Evolutionary conservation across 768 basidiomycete species (phyloP).

Genomic region (Boletus vermiculosoides): DNA sequence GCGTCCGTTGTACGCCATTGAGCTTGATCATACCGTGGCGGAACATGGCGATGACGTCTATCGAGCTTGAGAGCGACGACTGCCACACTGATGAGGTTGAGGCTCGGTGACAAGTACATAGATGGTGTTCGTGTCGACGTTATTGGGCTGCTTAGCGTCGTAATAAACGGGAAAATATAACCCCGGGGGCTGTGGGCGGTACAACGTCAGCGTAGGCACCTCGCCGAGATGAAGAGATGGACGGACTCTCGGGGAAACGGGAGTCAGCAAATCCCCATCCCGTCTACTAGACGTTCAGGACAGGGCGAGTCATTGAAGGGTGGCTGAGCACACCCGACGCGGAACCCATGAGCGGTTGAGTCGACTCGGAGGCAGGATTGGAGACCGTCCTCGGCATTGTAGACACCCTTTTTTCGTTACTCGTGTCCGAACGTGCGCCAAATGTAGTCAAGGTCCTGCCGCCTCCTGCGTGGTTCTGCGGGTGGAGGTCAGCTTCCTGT

Average conservation of each 20-base stretch:
- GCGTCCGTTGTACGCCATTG: too few species aligned
- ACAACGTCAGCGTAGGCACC: too few species aligned
- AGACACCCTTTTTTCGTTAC: slow-evolving; percentile 45
- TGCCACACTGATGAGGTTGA: slow-evolving; percentile 47
- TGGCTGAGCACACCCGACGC: slow-evolving; percentile 38
- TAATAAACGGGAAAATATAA: slow-evolving; percentile 50
- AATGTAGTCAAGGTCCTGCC: slow-evolving; percentile 68
- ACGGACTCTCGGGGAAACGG: slow-evolving; percentile 57
- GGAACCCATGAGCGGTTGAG: slow-evolving; percentile 49
- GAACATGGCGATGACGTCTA: too few species aligned
- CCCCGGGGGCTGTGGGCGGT: slow-evolving; percentile 22
- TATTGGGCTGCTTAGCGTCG: slow-evolving; percentile 50
- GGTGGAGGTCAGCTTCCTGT: slow-evolving; percentile 25
- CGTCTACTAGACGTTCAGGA: slow-evolving; percentile 42
- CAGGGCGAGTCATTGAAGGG: background rate
- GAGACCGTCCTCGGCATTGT: slow-evolving; percentile 50
- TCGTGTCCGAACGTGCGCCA: slow-evolving; percentile 58
- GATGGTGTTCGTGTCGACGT: slow-evolving; percentile 53
- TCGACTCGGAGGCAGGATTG: slow-evolving; percentile 51
- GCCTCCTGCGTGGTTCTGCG: slow-evolving; percentile 40
- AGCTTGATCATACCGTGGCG: too few species aligned
- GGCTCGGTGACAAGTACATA: slow-evolving; percentile 49
- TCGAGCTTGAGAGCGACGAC: slow-evolving; percentile 64
- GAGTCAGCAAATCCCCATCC: slow-evolving; percentile 61
- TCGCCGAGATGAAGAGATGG: background rate